These are phyloP conservation scores for Pseudocercospora crystallina DNA, from an alignment of 2,329 filamentous ascomycete genomes.

Conservation along the genomic window DNA sequence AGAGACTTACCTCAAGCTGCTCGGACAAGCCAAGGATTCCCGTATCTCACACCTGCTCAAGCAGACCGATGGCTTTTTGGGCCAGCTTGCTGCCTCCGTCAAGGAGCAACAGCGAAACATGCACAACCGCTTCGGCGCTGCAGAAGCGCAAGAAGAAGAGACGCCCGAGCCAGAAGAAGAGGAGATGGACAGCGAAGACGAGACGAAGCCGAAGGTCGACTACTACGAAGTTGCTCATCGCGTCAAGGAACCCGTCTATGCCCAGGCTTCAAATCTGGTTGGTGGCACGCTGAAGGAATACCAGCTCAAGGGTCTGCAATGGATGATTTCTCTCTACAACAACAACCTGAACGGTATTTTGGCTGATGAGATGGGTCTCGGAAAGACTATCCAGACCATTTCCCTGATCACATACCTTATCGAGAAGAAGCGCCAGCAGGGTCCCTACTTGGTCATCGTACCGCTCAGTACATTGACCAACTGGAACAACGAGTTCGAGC, in stretches of 20 bases:
- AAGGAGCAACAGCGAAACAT: conserved; percentile 88
- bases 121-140: conserved; percentile 72
- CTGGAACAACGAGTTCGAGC: conserved; percentile 98
- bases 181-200: conserved; percentile 68
- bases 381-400: conserved; percentile 99
- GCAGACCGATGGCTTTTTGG: conserved; percentile 96
- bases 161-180: conserved; percentile 66
- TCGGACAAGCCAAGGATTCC: conserved; percentile 98
- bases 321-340: conserved; percentile 99
- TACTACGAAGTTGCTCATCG: conserved; percentile 98
- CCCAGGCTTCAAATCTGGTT: conserved; percentile 81
- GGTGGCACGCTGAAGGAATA: conserved; percentile 95
- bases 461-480: conserved; percentile 96
- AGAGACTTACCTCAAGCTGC: conserved; percentile 95
- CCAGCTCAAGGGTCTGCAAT: conserved; percentile 96
- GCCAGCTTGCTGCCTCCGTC: conserved; percentile 91
- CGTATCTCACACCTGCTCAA: conserved; percentile 96
- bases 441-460: conserved; percentile 94
- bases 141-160: conserved; percentile 48
- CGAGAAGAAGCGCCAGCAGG: conserved; percentile 86
- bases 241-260: conserved; percentile 85
- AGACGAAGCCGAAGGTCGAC: conserved; percentile 77
- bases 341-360: conserved; percentile 99
- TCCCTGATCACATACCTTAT: conserved; percentile 96
- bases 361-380: conserved; percentile 98